Conservation (phyloP, 164 flowering plant species). For the Aristolochia californica region DNA sequence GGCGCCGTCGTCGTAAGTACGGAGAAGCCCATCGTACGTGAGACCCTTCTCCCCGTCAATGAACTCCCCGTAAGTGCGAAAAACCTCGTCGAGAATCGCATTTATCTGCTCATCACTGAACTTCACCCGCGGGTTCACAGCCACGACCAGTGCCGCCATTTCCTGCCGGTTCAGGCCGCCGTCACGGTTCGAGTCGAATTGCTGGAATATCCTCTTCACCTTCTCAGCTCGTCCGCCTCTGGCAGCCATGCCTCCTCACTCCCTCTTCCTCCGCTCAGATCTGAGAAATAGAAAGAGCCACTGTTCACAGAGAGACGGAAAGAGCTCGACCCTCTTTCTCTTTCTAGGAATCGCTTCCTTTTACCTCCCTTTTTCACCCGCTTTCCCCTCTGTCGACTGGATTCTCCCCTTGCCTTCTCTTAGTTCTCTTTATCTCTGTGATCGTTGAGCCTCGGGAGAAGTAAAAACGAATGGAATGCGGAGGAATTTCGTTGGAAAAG, state of each 20-base stretch:
- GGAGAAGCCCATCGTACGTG: conserved; percentile 64
- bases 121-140: conserved; percentile 97
- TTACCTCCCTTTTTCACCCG: too few species aligned
- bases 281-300: too few species aligned
- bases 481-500: too few species aligned
- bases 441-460: too few species aligned
- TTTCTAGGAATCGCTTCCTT: too few species aligned
- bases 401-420: too few species aligned
- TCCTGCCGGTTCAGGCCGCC: conserved; percentile 87
- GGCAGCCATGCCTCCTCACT: not conserved
- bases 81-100: conserved; percentile 94
- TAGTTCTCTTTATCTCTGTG: too few species aligned
- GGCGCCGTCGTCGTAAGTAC: conserved; percentile 97
- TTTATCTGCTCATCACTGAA: conserved; percentile 92
- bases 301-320: too few species aligned
- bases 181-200: conserved; percentile 71
- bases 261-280: too few species aligned
- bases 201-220: conserved; percentile 79
- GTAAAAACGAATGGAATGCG: too few species aligned
- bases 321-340: too few species aligned
- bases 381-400: too few species aligned
- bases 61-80: conserved; percentile 80
- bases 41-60: conserved; percentile 78
- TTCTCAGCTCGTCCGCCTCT: conserved; percentile 90
- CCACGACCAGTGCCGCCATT: conserved; percentile 89